Percentiles rank a stretch among this genome's conserved stretches.
Evolutionary conservation across 2,329 filamentous ascomycete genomes (phyloP).

Genomic region (Alternaria sp.): DNA sequence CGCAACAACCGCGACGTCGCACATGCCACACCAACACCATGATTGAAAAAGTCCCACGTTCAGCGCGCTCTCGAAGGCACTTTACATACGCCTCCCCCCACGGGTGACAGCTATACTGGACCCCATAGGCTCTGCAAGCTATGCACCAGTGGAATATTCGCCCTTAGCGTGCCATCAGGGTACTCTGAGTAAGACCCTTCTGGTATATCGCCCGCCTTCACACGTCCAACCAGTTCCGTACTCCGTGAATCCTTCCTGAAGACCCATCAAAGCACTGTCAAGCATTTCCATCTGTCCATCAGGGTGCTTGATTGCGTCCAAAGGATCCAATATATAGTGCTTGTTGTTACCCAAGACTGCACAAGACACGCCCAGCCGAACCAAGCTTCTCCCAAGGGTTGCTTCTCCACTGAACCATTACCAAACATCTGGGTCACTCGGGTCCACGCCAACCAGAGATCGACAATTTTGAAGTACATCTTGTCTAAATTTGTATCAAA

Average conservation of each 20-base stretch:
- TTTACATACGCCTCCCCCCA: background rate
- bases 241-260: background rate
- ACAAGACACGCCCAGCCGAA: constrained; percentile 6
- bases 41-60: background rate
- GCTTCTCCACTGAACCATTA: constrained; percentile 17
- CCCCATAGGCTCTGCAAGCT: background rate
- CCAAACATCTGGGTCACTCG: background rate
- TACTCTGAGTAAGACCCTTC: constrained; percentile 3
- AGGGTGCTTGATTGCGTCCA: constrained; percentile 1
- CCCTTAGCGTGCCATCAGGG: constrained; percentile 14
- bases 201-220: background rate
- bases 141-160: constrained; percentile 2
- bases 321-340: constrained; percentile 11
- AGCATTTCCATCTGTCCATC: constrained; percentile 6
- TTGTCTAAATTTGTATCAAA: background rate
- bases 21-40: constrained; percentile 1
- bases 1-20: background rate
- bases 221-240: background rate
- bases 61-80: background rate
- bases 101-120: background rate
- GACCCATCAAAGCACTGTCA: background rate
- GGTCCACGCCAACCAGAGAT: background rate
- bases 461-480: background rate
- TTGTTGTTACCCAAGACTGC: constrained; percentile 1
- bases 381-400: constrained; percentile 3